Evolutionary conservation across 148 eudicot species (phyloP), one percentile per base, ranked within the genome.

Genomic region (Heliamphora exappendiculata): DNA sequence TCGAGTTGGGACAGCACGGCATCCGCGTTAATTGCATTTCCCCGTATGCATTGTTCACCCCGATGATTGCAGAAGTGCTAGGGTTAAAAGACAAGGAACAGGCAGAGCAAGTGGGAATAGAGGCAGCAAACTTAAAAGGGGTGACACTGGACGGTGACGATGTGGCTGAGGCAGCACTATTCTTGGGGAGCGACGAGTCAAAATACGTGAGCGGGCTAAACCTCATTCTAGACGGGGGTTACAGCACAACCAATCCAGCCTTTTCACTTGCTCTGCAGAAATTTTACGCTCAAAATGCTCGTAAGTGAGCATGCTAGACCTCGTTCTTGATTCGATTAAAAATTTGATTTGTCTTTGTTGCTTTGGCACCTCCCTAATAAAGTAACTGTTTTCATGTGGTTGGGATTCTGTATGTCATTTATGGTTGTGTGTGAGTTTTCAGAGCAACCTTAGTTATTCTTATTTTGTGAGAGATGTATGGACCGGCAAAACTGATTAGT

Each of bases 171-270:
- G 84, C 87, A 0, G 86, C 80, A 0, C 1, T 84, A 55, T 88
- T 65, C 66, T 26, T 88, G 45, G 89, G 73, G 0, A 84, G 89
- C 66, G 91, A 86, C 60, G 83, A 80, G 67, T 73, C 89, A 0
- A 81, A 73, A 66, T 84, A 77, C 42, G 51, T 86, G 20, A 88
- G 85, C 49, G 91, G 91, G 33, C 36, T 67, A 7, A 86, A 88
- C 44, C 42, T 88, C 16, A 83, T 80, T 11, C 28, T 88, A 4
- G 91, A 88, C 73, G 89, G 89, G 1, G 91, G 91, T 4, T 81
- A 51, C 31, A 87, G 84, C 16, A 51, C 73, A 26, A 78, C 80
- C 7, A 85, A 85, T n/a, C n/a, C n/a, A n/a, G n/a, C n/a, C n/a
- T n/a, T n/a, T n/a, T n/a, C n/a, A n/a, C n/a, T n/a, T n/a, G n/a